A percentile compares a stretch with the other conserved stretches of the same genome.
Evolutionary conservation across 805 yeast species (phyloP).

Genomic region (Saccharomycopsis sp.): DNA sequence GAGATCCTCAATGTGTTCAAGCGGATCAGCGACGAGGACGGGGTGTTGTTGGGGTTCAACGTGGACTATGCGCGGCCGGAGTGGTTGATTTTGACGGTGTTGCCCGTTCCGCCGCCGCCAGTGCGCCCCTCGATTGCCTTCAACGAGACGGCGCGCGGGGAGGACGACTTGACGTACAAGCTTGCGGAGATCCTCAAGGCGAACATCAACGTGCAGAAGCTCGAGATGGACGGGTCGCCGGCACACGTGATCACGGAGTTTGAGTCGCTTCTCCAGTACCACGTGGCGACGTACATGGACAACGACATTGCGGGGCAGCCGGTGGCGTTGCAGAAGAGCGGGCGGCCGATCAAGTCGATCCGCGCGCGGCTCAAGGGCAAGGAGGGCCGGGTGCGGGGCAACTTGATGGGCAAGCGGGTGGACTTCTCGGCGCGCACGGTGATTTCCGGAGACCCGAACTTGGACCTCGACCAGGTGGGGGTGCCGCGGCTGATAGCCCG

Average conservation of each 20-base stretch:
- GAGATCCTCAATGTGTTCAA: slow-evolving; percentile 89
- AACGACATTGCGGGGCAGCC: slow-evolving; percentile 99
- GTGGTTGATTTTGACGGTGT: slow-evolving; percentile 95
- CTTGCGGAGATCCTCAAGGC: slow-evolving; percentile 96
- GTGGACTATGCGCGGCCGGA: slow-evolving; percentile 98
- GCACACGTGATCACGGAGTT: slow-evolving; percentile 97
- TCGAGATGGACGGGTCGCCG: slow-evolving; percentile 98
- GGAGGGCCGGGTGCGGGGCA: slow-evolving; percentile 98
- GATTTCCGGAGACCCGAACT: slow-evolving; percentile 97
- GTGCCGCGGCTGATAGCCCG: slow-evolving; percentile 96
- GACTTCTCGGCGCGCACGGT: slow-evolving; percentile 99
- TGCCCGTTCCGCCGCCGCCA: slow-evolving; percentile 99
- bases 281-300: slow-evolving; percentile 99
- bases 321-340: slow-evolving; percentile 96
- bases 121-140: slow-evolving; percentile 98
- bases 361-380: slow-evolving; percentile 99
- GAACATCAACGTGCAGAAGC: slow-evolving; percentile 91
- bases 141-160: slow-evolving; percentile 97
- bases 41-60: slow-evolving; percentile 76
- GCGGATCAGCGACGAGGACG: slow-evolving; percentile 83
- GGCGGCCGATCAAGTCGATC: slow-evolving; percentile 96
- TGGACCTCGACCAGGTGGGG: slow-evolving; percentile 97
- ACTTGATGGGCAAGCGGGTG: slow-evolving; percentile 98
- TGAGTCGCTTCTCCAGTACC: slow-evolving; percentile 91
- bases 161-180: slow-evolving; percentile 97